Evolutionary conservation across 2,329 filamentous ascomycete genomes (phyloP).

Genomic region (Bertia moriformis): DNA sequence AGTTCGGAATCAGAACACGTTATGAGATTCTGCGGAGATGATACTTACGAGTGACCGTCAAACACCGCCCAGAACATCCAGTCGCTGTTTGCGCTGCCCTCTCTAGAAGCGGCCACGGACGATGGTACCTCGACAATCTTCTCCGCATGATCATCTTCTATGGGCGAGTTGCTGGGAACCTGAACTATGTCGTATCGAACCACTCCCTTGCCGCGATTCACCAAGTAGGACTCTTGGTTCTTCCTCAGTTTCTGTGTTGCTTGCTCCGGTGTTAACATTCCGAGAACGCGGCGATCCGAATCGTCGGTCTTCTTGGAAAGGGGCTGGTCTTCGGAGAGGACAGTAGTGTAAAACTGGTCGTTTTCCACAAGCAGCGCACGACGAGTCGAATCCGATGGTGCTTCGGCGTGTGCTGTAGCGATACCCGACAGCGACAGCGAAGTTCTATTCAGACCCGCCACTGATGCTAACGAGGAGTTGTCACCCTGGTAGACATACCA

Average conservation of each 20-base stretch:
- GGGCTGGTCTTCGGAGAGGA: conserved; percentile 71
- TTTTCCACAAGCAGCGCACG: conserved; percentile 78
- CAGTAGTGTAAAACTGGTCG: conserved; percentile 77
- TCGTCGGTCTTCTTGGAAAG: conserved; percentile 79
- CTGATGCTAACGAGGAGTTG: conserved; percentile 5
- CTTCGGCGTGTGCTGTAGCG: neutral
- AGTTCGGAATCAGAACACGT: too few species aligned
- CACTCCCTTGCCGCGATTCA: conserved; percentile 79
- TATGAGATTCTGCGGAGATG: too few species aligned
- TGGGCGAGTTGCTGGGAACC: conserved; percentile 88
- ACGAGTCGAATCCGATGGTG: conserved; percentile 23
- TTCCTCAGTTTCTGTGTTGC: conserved; percentile 76
- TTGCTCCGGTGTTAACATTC: conserved; percentile 94
- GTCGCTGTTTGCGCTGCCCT: conserved; percentile 49
- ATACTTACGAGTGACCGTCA: conserved; percentile 76
- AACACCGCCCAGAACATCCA: conserved; percentile 99
- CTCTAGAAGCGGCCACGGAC: conserved; percentile 4
- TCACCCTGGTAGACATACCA: conserved; percentile 30
- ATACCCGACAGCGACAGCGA: neutral
- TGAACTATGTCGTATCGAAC: conserved; percentile 91
- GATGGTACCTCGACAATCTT: conserved; percentile 82
- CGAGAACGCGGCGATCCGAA: conserved; percentile 70
- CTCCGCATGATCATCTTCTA: conserved; percentile 95
- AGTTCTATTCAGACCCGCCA: neutral
- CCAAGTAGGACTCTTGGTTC: conserved; percentile 81